Evolutionary conservation across 2,329 filamentous ascomycete species (phyloP).

Genomic region (Colletotrichum graminicola): DNA sequence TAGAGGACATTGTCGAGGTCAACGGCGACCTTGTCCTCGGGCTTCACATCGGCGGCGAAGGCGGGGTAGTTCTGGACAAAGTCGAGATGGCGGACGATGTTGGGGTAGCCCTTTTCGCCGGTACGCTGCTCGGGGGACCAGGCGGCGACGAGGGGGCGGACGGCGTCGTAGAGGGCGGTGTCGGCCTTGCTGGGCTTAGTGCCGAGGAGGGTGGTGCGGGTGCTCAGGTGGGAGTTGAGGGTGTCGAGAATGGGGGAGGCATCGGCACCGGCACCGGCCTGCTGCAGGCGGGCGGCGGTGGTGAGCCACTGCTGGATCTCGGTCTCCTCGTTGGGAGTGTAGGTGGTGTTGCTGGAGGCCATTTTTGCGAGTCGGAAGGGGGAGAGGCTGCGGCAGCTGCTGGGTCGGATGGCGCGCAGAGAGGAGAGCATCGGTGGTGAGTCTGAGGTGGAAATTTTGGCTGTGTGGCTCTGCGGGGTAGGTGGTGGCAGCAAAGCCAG

Average conservation of each 20-base stretch:
- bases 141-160: conserved; percentile 80
- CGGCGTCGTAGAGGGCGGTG: conserved; percentile 82
- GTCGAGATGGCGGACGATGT: conserved; percentile 92
- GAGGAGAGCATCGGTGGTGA: conserved; percentile 57
- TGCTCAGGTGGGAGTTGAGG: conserved; percentile 88
- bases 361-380: conserved; percentile 65
- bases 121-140: conserved; percentile 91
- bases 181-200: conserved; percentile 91
- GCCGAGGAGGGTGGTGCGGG: conserved; percentile 89
- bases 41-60: conserved; percentile 76
- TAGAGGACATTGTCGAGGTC: conserved; percentile 85
- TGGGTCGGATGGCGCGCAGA: conserved; percentile 55
- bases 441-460: conserved; percentile 28
- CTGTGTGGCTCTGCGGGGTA: conserved; percentile 37
- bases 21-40: conserved; percentile 81
- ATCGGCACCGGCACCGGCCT: conserved; percentile 63
- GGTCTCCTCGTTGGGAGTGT: conserved; percentile 82
- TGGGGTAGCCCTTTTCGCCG: conserved; percentile 87
- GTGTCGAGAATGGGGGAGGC: conserved; percentile 77
- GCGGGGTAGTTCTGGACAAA: conserved; percentile 93
- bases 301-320: conserved; percentile 92
- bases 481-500: background rate
- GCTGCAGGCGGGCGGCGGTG: conserved; percentile 78
- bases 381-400: conserved; percentile 53
- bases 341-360: conserved; percentile 77